Base-by-base conservation (phyloP, 257 asterid species). In the Solanum virginianum region DNA sequence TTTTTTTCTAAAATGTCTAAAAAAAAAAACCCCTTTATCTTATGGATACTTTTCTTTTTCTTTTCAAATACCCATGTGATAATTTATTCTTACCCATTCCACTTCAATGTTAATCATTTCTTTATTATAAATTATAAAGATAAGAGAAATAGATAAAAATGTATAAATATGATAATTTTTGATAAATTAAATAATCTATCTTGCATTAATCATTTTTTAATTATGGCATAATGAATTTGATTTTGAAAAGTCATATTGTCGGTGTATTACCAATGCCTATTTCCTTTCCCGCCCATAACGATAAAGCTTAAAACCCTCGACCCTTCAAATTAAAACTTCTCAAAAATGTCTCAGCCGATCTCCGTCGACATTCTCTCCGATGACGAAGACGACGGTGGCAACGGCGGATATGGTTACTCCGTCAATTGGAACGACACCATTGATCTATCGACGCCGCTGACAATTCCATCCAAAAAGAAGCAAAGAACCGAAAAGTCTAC, bases 331-430 rank as follows among this genome's bases (percentile, higher is more conserved):
- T 71, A 0, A 0, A 69, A 69, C 51, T 69, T 20, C 59, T 47
- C 7, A 69, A 84, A 88, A 85, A 95, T 95, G 99, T 89, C 98
- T 43, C 92, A 66, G 85, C 94, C 97, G 57, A 80, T 91, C 63
- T 81, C 94, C 53, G 97, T 94, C 18, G 90, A 96, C 88, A 90
- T 94, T 84, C 95, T 92, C 75, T 94, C 98, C 84, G 92, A 88
- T 74, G 88, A 63, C 88, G 93, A 70, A 66, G 88, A 83, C 8
- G 84, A 26, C 51, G 60, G 17, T 17, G 49, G 29, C 16, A 9
- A 2, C 63, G 77, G 15, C 0, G 71, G 43, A 18, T 26, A 24
- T 41, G 17, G 16, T 32, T 49, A 4, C 56, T 15, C 45, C 68
- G 45, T 8, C 53, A 43, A n/a, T 70, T 66, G 62, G 14, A 24